These are phyloP conservation scores for Rhodotorula diobovata DNA, from an alignment of 768 basidiomycete genomes.

Conservation along the genomic window DNA sequence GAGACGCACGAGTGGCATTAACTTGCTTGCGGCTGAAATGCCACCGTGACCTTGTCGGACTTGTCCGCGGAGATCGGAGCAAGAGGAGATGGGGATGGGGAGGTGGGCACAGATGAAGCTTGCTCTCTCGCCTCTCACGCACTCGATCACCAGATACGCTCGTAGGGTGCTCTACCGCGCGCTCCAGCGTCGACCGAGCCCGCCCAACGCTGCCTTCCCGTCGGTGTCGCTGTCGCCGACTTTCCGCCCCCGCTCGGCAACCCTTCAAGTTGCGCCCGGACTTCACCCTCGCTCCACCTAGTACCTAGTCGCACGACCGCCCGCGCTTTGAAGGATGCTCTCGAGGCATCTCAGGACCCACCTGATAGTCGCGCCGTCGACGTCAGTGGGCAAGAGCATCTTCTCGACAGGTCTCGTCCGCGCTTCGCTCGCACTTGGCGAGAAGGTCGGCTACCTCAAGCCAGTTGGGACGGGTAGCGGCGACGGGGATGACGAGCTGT, in stretches of 20 bases:
- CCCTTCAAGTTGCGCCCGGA: too few relatives aligned
- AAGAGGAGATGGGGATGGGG: too few relatives aligned
- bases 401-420: slow-evolving; percentile 77
- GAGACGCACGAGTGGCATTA: too few relatives aligned
- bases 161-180: too few relatives aligned
- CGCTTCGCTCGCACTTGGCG: slow-evolving; percentile 53
- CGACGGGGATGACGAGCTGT: slow-evolving; percentile 81
- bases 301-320: too few relatives aligned
- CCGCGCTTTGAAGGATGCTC: slow-evolving; percentile 49
- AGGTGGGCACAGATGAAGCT: too few relatives aligned
- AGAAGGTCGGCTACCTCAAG: slow-evolving; percentile 55
- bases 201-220: too few relatives aligned
- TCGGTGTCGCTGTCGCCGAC: neutral
- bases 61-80: neutral
- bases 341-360: slow-evolving; percentile 80
- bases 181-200: too few relatives aligned
- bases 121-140: neutral
- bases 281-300: too few relatives aligned
- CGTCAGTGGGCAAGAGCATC: slow-evolving; percentile 91
- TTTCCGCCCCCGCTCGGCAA: neutral
- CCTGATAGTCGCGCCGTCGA: slow-evolving; percentile 92
- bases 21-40: too few relatives aligned
- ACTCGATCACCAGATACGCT: neutral
- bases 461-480: slow-evolving; percentile 84
- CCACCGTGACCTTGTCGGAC: too few relatives aligned